Conservation (phyloP, 208 protist genomes). For the Cochliopodium minus region DNA sequence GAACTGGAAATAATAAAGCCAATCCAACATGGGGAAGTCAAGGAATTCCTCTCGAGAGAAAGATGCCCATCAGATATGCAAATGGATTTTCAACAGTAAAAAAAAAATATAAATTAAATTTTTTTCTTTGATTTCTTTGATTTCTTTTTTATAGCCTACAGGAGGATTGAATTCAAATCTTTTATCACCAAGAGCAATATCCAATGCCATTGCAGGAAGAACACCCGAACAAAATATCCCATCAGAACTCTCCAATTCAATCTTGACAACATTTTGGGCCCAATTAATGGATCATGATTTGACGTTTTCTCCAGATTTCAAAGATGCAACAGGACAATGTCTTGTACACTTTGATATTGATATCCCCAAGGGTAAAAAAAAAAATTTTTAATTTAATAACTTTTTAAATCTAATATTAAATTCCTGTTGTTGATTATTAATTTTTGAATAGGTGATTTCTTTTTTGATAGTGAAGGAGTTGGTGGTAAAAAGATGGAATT, state of each 20-base stretch:
- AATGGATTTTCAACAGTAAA: conserved; percentile 1
- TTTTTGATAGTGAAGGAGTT: neutral
- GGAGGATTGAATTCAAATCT: no score
- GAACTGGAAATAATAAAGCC: neutral
- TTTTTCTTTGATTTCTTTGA: no score
- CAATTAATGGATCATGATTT: conserved; percentile 2
- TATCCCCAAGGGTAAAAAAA: neutral
- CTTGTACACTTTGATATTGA: neutral
- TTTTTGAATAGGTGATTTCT: neutral
- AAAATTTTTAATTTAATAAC: neutral
- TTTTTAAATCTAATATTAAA: neutral
- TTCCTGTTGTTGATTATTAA: neutral
- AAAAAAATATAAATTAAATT: no score
- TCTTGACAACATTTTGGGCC: neutral
- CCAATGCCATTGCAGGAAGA: neutral
- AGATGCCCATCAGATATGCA: neutral
- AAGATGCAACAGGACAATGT: neutral
- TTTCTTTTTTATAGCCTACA: no score
- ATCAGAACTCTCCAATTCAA: no score
- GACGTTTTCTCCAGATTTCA: neutral
- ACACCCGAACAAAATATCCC: neutral
- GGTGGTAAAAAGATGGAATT: neutral
- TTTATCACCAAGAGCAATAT: neutral
- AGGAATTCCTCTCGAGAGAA: neutral
- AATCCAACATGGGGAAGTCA: neutral